phyloP scores from a whole-genome alignment of 2,329 filamentous ascomycete genomes.

The Diplodia intermedia region DNA sequence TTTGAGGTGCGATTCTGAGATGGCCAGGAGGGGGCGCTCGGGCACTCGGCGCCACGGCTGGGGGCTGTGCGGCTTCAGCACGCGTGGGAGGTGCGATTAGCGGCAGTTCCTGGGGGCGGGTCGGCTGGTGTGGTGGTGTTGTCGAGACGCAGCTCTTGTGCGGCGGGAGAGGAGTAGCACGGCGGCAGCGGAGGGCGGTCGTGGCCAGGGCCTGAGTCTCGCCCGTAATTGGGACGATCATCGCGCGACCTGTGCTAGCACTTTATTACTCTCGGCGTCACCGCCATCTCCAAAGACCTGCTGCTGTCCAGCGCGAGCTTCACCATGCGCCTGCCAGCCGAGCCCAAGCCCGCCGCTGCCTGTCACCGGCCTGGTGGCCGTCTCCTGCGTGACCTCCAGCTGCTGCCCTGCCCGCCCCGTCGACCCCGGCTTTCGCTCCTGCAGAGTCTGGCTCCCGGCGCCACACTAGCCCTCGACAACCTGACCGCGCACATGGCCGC shows the following conservation, averaged over 20 bases:
- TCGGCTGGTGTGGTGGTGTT: neutral
- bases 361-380: neutral
- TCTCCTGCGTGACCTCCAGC: neutral
- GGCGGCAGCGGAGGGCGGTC: conserved; percentile 27
- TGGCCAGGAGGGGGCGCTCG: conserved; percentile 30
- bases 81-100: conserved; percentile 9
- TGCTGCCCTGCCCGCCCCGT: neutral
- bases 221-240: conserved; percentile 12
- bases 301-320: conserved; percentile 5
- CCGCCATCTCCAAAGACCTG: conserved; percentile 14
- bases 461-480: conserved; percentile 5
- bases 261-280: conserved; percentile 18
- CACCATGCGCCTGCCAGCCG: neutral
- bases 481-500: conserved; percentile 8
- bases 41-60: conserved; percentile 25
- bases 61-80: conserved; percentile 10
- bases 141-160: conserved; percentile 5
- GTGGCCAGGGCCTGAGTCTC: conserved; percentile 25
- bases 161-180: conserved; percentile 16
- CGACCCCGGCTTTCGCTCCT: neutral
- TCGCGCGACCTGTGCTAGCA: conserved; percentile 29
- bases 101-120: conserved; percentile 4
- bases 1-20: conserved; percentile 29
- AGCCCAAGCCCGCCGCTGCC: neutral
- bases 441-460: conserved; percentile 8